Percentiles rank a stretch among this genome's conserved stretches.
phyloP scores from a whole-genome alignment of 176 grass and related monocot genomes.

The Bolboschoenus planiculmis region DNA sequence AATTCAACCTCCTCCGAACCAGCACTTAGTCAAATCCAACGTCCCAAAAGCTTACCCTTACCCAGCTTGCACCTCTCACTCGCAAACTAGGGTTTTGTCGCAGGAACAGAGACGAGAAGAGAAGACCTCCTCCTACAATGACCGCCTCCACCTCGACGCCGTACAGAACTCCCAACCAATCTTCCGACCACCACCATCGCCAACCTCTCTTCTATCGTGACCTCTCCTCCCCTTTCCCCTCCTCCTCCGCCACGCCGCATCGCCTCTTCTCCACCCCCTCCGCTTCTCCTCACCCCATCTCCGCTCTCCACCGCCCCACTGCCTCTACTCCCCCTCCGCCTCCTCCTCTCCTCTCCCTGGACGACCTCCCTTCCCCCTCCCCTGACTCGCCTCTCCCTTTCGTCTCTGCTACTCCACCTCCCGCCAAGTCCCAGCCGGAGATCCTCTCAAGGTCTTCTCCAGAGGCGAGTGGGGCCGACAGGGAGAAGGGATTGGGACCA shows the following conservation, averaged over 20 bases:
- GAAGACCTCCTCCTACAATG: background rate
- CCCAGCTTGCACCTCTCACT: background rate
- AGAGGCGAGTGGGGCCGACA: slow-evolving; percentile 5
- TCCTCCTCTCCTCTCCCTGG: slow-evolving; percentile 21
- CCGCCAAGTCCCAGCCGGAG: slow-evolving; percentile 33
- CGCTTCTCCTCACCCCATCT: slow-evolving; percentile 58
- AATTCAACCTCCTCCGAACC: background rate
- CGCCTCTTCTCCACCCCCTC: slow-evolving; percentile 30
- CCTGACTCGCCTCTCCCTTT: background rate
- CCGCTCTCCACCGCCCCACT: slow-evolving; percentile 49
- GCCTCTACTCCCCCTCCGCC: slow-evolving; percentile 22
- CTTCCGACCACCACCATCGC: slow-evolving; percentile 44
- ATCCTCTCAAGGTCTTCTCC: slow-evolving; percentile 39
- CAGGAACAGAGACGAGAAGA: background rate
- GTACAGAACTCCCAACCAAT: slow-evolving; percentile 30
- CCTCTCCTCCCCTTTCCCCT: slow-evolving; percentile 40
- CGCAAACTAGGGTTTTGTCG: background rate
- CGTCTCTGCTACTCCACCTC: slow-evolving; percentile 27
- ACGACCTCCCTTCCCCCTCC: slow-evolving; percentile 15
- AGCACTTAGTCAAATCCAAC: background rate
- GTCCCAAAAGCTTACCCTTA: background rate
- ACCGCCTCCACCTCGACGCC: slow-evolving; percentile 5
- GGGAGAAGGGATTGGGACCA: slow-evolving; percentile 24
- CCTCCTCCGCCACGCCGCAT: slow-evolving; percentile 28
- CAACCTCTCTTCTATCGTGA: slow-evolving; percentile 57